These are phyloP conservation scores for Coix lacrymajobi DNA, from an alignment of 176 grass and related monocot genomes.

Conservation along the genomic window DNA sequence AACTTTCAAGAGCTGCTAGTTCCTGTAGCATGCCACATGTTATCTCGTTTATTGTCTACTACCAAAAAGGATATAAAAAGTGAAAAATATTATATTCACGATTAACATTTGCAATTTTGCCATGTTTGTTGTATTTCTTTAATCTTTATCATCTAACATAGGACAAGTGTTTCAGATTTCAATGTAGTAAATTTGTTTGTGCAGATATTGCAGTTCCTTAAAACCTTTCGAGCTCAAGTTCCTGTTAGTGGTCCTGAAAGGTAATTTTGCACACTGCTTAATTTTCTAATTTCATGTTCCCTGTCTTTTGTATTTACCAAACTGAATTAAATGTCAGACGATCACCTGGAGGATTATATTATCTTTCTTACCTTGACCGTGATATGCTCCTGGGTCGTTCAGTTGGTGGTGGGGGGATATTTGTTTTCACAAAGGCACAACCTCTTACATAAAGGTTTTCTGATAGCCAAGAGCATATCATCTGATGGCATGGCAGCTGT, in stretches of 20 bases:
- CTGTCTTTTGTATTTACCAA: conserved; percentile 5
- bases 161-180: not conserved
- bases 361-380: conserved; percentile 82
- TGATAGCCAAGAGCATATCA: not conserved
- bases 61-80: not conserved
- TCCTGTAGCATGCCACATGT: not conserved
- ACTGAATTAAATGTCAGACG: conserved; percentile 44
- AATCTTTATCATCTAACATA: not conserved
- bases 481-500: not conserved
- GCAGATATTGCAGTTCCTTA: conserved; percentile 88
- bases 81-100: not conserved
- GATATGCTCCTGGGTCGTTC: conserved; percentile 93
- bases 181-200: conserved; percentile 1
- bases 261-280: conserved; percentile 25
- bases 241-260: conserved; percentile 66
- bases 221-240: conserved; percentile 80
- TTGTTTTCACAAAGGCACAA: conserved; percentile 88
- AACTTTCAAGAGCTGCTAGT: not conserved
- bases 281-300: not conserved
- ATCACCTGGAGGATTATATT: conserved; percentile 91
- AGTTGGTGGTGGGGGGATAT: conserved; percentile 72
- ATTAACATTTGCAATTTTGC: not conserved
- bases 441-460: conserved; percentile 50
- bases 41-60: not conserved
- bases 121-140: not conserved